These are phyloP conservation scores for Aulographum hederae DNA, from an alignment of 2,329 filamentous ascomycete species.

Conservation along the genomic window DNA sequence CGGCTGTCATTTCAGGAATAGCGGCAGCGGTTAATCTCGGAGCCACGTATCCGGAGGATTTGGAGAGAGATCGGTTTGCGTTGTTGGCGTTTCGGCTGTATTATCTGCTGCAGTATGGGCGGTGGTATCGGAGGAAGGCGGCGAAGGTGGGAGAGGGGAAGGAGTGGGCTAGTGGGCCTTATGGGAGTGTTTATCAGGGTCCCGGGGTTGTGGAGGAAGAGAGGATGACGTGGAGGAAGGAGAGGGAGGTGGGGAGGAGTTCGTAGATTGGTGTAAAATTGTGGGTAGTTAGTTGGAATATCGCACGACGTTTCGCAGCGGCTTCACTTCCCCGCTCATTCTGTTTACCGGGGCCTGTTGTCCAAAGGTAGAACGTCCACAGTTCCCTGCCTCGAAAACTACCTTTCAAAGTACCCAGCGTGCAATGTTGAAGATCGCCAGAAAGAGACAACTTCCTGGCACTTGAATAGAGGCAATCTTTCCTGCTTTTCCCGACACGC, in stretches of 20 bases:
- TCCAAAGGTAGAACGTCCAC: too few species aligned
- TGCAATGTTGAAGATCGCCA: too few species aligned
- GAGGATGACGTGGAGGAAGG: conserved; percentile 34
- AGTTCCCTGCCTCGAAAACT: too few species aligned
- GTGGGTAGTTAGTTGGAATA: too few species aligned
- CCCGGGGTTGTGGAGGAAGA: conserved; percentile 37
- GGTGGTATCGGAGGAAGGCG: conserved; percentile 34
- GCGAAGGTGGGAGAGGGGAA: conserved; percentile 29
- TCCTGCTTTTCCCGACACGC: too few species aligned
- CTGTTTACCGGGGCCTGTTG: too few species aligned
- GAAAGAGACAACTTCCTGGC: too few species aligned
- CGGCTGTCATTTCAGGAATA: conserved; percentile 53
- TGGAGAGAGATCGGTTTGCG: conserved; percentile 44
- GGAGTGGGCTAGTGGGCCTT: conserved; percentile 37
- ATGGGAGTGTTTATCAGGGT: conserved; percentile 41
- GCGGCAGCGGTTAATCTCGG: conserved; percentile 52
- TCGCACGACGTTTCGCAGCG: too few species aligned
- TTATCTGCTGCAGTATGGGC: conserved; percentile 41
- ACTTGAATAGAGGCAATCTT: too few species aligned
- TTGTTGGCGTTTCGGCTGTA: conserved; percentile 43
- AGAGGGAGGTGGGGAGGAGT: conserved; percentile 19
- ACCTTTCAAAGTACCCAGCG: too few species aligned
- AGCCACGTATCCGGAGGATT: conserved; percentile 41
- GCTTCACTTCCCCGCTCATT: too few species aligned
- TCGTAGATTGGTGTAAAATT: too few species aligned